Evolutionary conservation across 164 flowering plant species (phyloP), one percentile per base, ranked within the genome.

Genomic region (Aristolochia fimbriata): DNA sequence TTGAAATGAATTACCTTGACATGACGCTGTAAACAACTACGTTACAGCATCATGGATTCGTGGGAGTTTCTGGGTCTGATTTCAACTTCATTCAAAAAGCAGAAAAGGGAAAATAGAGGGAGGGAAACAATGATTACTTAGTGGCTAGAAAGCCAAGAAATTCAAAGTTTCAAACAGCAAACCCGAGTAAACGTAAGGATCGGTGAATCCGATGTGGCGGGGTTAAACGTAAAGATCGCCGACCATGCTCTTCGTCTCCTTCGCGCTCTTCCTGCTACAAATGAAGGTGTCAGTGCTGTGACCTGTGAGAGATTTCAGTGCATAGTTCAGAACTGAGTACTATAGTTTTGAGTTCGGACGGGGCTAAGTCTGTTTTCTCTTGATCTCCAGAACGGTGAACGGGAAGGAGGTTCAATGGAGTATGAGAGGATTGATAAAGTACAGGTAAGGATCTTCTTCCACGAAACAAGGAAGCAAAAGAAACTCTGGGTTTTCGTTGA

Each of bases 351-450:
- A 27, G 30, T 27, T 27, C 30, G 5, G 30, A 27, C 30, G 30
- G 30, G 5, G 22, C 6, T 1, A 17, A 17, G 30, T 4, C 5
- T 20, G 1, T 49, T 20, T 49, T 49, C 19, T 20, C 22, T 6
- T 49, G 8, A 4, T 15, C 14, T 49, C 53, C 50, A 69, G 56
- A 60, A 25, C 25, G 65, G 30, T 27, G 64, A 65, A 63, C 62
- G 64, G 47, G 43, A 59, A 62, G 62, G 67, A 22, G 57, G 75
- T 68, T 33, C 71, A 37, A 90, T 90, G 97, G 97, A 87, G 79
- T 90, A 90, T 70, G 97, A 87, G 74, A 77, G 97, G 84, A 87
- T 90, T 68, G 75, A 87, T 70, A 87, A 87, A 70, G 79, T 71
- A 63, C 88, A 85, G 91, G 97, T 89, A 73, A 41, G 45, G 19